Percentiles rank a stretch among this genome's conserved stretches.
These are phyloP conservation scores for Paraleonurus japonicus DNA, from an alignment of 257 asterid species.

Conservation along the genomic window DNA sequence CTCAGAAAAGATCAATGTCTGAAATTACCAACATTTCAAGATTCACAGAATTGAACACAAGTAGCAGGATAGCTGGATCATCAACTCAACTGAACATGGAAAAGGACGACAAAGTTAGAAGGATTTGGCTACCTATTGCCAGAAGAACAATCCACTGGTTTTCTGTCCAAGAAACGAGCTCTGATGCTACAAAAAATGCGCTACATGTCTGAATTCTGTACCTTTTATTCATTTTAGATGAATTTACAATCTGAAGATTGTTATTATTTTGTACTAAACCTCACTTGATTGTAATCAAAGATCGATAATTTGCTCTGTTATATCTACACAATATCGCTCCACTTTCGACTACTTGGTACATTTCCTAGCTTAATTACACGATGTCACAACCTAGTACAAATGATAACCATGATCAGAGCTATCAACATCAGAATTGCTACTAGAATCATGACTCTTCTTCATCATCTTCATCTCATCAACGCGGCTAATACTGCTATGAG, in stretches of 20 bases:
- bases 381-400: slow-evolving; percentile 27
- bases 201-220: slow-evolving; percentile 26
- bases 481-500: slow-evolving; percentile 33
- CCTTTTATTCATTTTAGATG: not conserved
- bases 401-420: slow-evolving; percentile 64
- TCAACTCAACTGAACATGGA: slow-evolving; percentile 3
- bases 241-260: not conserved
- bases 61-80: slow-evolving; percentile 22
- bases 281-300: slow-evolving; percentile 5
- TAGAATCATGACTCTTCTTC: slow-evolving; percentile 28
- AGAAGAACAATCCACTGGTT: slow-evolving; percentile 43
- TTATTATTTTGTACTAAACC: not conserved
- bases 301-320: not conserved
- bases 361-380: not conserved
- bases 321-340: not conserved
- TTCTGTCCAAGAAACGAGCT: slow-evolving; percentile 31
- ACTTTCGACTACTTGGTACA: not conserved
- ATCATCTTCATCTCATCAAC: slow-evolving; percentile 37
- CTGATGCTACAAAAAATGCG: slow-evolving; percentile 9
- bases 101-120: slow-evolving; percentile 32
- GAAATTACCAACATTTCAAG: slow-evolving; percentile 50
- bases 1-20: slow-evolving; percentile 51
- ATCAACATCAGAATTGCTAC: slow-evolving; percentile 54
- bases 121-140: slow-evolving; percentile 48
- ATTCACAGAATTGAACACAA: slow-evolving; percentile 24